A percentile compares a stretch with the other conserved stretches of the same genome.
phyloP scores from a whole-genome alignment of 2,329 filamentous ascomycete species.

The Huntiella abstrusa region DNA sequence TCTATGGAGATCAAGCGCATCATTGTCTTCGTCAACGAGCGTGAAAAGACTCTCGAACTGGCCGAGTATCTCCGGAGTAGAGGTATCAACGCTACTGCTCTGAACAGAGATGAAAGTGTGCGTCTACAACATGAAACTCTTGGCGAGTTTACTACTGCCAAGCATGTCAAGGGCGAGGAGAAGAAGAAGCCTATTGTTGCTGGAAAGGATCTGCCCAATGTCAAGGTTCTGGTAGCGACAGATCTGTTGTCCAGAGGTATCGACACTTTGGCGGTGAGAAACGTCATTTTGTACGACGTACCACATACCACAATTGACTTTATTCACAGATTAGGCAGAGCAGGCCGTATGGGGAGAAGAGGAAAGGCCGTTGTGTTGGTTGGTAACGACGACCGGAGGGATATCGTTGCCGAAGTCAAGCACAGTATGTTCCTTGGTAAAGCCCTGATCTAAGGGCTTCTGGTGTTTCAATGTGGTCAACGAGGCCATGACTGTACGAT shows the following conservation, averaged over 20 bases:
- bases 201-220: conserved; percentile 45
- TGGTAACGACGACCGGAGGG: conserved; percentile 71
- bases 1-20: conserved; percentile 57
- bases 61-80: conserved; percentile 63
- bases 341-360: conserved; percentile 79
- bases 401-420: conserved; percentile 80
- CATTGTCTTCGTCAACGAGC: conserved; percentile 92
- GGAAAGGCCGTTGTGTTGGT: conserved; percentile 81
- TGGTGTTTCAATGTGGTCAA: not conserved
- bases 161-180: conserved; percentile 21
- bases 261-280: conserved; percentile 76
- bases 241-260: conserved; percentile 86
- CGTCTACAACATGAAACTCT: conserved; percentile 56
- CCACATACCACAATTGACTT: conserved; percentile 96
- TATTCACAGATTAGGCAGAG: conserved; percentile 82
- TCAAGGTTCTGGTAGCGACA: conserved; percentile 83
- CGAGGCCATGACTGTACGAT: not conserved
- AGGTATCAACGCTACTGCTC: conserved; percentile 70
- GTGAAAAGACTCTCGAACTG: conserved; percentile 68
- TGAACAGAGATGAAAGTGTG: conserved; percentile 66
- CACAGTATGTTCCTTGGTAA: conserved; percentile 74
- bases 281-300: conserved; percentile 93
- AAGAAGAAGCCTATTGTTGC: conserved; percentile 22
- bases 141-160: conserved; percentile 46
- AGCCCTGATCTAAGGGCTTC: conserved; percentile 41